Percentiles rank a stretch among this genome's conserved stretches.
phyloP scores from a whole-genome alignment of 176 grass and related monocot genomes.

The Aechmea fasciata region DNA sequence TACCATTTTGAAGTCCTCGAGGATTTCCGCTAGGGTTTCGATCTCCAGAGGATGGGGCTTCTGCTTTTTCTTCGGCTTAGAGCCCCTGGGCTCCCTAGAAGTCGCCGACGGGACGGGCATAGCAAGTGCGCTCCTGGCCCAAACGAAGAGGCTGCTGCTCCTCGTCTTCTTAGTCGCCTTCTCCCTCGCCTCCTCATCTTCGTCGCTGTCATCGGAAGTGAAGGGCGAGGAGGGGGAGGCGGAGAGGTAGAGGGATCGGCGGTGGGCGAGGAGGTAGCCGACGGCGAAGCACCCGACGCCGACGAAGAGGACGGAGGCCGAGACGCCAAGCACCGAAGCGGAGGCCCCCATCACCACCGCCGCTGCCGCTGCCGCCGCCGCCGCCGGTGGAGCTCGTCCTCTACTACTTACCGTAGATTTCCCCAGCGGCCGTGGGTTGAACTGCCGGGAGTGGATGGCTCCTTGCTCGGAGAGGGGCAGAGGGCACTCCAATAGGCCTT shows the following conservation, averaged over 20 bases:
- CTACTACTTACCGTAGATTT: no score
- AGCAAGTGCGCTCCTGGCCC: conserved; percentile 37
- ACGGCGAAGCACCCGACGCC: conserved; percentile 81
- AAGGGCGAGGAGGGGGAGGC: not conserved
- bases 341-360: conserved; percentile 35
- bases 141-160: conserved; percentile 42
- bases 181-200: conserved; percentile 35
- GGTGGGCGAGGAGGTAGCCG: conserved; percentile 56
- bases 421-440: no score
- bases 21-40: conserved; percentile 80
- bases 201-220: conserved; percentile 36
- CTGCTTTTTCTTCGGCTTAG: conserved; percentile 14
- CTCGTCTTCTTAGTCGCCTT: conserved; percentile 25
- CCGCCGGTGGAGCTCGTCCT: no score
- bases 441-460: no score
- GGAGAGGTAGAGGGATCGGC: conserved; percentile 19
- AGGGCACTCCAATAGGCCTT: no score
- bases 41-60: conserved; percentile 44
- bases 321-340: conserved; percentile 23
- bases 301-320: conserved; percentile 34
- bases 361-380: conserved; percentile 19
- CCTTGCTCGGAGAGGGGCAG: no score
- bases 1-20: conserved; percentile 98
- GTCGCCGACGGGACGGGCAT: conserved; percentile 30
- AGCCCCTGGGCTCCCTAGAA: conserved; percentile 5